Evolutionary conservation across 495 filamentous ascomycete species (phyloP).

Genomic region (Penicillium antarcticum): DNA sequence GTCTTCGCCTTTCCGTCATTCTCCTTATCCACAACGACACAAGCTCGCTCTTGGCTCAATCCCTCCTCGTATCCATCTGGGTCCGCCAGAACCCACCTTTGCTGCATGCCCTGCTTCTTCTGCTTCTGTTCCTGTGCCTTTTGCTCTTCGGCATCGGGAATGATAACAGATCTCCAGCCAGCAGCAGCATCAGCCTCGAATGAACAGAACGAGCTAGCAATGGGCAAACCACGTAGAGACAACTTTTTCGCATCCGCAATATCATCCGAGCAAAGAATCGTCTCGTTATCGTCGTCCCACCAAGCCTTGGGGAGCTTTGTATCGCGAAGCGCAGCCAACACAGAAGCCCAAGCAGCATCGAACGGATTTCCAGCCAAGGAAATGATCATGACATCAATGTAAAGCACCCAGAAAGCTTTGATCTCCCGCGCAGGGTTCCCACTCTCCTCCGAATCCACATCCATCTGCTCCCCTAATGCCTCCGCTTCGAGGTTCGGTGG

Average conservation of each 20-base stretch:
- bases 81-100: slow-evolving; percentile 78
- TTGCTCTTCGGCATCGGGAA: slow-evolving; percentile 42
- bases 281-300: slow-evolving; percentile 82
- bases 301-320: slow-evolving; percentile 75
- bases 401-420: slow-evolving; percentile 89
- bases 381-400: slow-evolving; percentile 87
- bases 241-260: slow-evolving; percentile 47
- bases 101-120: slow-evolving; percentile 33
- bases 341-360: slow-evolving; percentile 81
- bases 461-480: slow-evolving; percentile 39
- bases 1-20: slow-evolving; percentile 46
- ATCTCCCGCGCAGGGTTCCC: slow-evolving; percentile 41
- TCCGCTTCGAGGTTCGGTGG: slow-evolving; percentile 40
- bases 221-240: slow-evolving; percentile 56
- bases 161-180: slow-evolving; percentile 35
- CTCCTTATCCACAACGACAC: slow-evolving; percentile 66
- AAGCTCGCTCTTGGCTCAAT: slow-evolving; percentile 69
- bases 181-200: slow-evolving; percentile 62
- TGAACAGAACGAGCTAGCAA: slow-evolving; percentile 70
- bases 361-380: slow-evolving; percentile 88
- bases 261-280: slow-evolving; percentile 67
- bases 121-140: slow-evolving; percentile 31
- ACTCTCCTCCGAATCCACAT: slow-evolving; percentile 32
- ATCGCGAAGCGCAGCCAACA: slow-evolving; percentile 77
- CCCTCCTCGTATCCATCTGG: slow-evolving; percentile 88